Evolutionary conservation across 352 stramenopile species (phyloP).

Genomic region (Pythium plurisporium): DNA sequence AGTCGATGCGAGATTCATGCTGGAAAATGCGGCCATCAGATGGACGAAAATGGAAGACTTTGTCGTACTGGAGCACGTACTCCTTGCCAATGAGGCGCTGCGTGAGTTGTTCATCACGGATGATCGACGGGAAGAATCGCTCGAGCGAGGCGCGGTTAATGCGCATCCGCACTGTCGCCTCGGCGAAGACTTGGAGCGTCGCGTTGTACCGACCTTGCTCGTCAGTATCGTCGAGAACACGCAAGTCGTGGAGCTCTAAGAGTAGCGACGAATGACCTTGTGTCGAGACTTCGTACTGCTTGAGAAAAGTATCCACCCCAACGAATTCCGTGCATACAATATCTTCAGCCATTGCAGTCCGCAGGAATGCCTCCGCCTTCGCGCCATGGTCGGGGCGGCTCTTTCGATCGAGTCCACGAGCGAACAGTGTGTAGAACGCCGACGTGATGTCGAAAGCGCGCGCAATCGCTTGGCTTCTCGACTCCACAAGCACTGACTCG

Average conservation of each 20-base stretch:
- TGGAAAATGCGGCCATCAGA: slow-evolving; percentile 42
- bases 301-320: slow-evolving; percentile 45
- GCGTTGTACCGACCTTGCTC: too few species aligned
- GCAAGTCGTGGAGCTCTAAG: slow-evolving; percentile 27
- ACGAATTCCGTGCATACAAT: slow-evolving; percentile 50
- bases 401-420: slow-evolving; percentile 29
- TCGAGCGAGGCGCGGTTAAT: slow-evolving; percentile 43
- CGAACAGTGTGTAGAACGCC: slow-evolving; percentile 45
- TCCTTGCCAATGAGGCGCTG: slow-evolving; percentile 55
- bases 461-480: slow-evolving; percentile 21
- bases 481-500: slow-evolving; percentile 30
- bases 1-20: slow-evolving; percentile 48
- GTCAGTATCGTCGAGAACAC: slow-evolving; percentile 27
- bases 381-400: slow-evolving; percentile 17
- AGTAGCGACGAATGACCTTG: slow-evolving; percentile 26
- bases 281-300: slow-evolving; percentile 40
- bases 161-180: slow-evolving; percentile 33
- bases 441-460: slow-evolving; percentile 30
- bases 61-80: slow-evolving; percentile 64
- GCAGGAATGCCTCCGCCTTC: slow-evolving; percentile 32
- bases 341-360: slow-evolving; percentile 36
- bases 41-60: slow-evolving; percentile 55
- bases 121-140: slow-evolving; percentile 44
- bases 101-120: slow-evolving; percentile 44
- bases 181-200: slow-evolving; percentile 38